Evolutionary conservation across 2,329 filamentous ascomycete genomes (phyloP), one percentile per base, ranked within the genome.

Genomic region (Penicillium janthinellum): DNA sequence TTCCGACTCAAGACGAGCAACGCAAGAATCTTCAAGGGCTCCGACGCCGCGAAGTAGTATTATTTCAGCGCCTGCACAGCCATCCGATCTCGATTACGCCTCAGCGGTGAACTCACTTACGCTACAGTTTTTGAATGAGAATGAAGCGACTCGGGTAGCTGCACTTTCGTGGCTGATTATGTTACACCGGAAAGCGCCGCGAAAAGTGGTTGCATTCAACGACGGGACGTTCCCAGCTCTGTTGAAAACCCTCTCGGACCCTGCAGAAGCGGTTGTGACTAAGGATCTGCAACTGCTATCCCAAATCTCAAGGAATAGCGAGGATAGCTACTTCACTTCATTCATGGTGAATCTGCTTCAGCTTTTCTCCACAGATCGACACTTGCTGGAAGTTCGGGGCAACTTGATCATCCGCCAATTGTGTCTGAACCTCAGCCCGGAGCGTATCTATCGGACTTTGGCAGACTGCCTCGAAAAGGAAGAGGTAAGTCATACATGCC

Each of bases 291-390:
- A 98, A 64, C 83, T 99, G 15, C 83, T 99, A 2, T 98, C 94
- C 0, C 95, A 99, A 67, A 98, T 99, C 56, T 98, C 94, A 2
- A 88, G 90, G 65, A 96, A 97, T 69, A 98, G 92, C 72, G 95
- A 98, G 70, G 95, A 99, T 71, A 92, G 93, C 65, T 98, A 98
- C 76, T 99, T 99, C 73, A 90, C 91, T 1, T 96, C 94, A 25
- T 99, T 99, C 75, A 99, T 99, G 95, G 90, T 97, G 61, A 96
- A 96, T 72, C 82, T 99, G 10, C 81, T 99, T 45, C 95, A 97
- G 73, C 84, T 99, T 1, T 99, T 99, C 73, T 96, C 92, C 44
- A 98, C 95, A 0, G 95, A 99, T 73, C 86, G 95, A 35, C 90
- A 92, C 68, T 82, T 99, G 25, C 82, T 99, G 6, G 95, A 99